Percentiles rank a stretch among this genome's conserved stretches.
Conservation (phyloP, 164 flowering plant genomes). For the Vitis rupestris region DNA sequence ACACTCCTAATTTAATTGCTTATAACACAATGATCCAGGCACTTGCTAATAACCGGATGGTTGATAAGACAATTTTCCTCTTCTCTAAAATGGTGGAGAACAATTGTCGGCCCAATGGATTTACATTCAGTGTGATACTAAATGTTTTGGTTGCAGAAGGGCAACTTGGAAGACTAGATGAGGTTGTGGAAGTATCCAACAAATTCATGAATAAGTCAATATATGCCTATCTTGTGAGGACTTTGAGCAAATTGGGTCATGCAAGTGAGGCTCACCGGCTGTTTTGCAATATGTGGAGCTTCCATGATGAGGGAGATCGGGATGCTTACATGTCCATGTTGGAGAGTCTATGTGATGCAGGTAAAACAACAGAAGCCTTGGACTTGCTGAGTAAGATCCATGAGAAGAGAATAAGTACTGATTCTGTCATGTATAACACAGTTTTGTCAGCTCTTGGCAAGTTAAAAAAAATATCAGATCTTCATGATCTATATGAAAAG, state of each 20-base stretch:
- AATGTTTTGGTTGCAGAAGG: slow-evolving; percentile 62
- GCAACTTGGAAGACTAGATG: slow-evolving; percentile 65
- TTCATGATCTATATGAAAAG: slow-evolving; percentile 65
- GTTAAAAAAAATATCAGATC: slow-evolving; percentile 56
- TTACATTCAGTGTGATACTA: slow-evolving; percentile 75
- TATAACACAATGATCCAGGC: slow-evolving; percentile 85
- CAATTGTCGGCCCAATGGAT: slow-evolving; percentile 82
- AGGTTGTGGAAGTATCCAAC: slow-evolving; percentile 66
- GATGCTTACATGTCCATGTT: slow-evolving; percentile 84
- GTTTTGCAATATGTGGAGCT: slow-evolving; percentile 93
- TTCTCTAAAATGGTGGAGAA: slow-evolving; percentile 80
- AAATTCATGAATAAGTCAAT: slow-evolving; percentile 63
- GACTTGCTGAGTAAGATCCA: slow-evolving; percentile 68
- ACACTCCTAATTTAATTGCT: slow-evolving; percentile 55
- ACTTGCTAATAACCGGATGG: slow-evolving; percentile 61
- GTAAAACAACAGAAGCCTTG: slow-evolving; percentile 72
- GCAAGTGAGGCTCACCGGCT: slow-evolving; percentile 87
- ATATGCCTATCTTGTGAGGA: slow-evolving; percentile 78
- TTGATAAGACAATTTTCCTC: slow-evolving; percentile 61
- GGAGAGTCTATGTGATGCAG: slow-evolving; percentile 72
- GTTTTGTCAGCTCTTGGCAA: slow-evolving; percentile 86
- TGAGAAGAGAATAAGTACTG: slow-evolving; percentile 69
- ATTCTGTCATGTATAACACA: slow-evolving; percentile 76
- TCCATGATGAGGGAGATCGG: slow-evolving; percentile 73
- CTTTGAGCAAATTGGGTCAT: slow-evolving; percentile 76